phyloP scores from a whole-genome alignment of 495 filamentous ascomycete genomes.

The Aspergillus homomorphus region DNA sequence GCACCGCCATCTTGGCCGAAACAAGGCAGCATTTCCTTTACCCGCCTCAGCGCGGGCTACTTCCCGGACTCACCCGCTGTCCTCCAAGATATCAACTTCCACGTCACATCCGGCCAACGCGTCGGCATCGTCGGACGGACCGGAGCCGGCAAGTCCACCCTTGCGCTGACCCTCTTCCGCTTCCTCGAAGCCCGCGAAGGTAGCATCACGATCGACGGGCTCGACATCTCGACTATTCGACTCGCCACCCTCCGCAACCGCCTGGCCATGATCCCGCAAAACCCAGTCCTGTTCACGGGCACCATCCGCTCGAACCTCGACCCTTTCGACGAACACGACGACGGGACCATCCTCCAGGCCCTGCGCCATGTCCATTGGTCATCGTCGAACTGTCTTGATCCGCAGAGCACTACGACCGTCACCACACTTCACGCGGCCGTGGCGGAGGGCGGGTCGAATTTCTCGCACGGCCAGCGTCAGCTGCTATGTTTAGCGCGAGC shows the following conservation, averaged over 20 bases:
- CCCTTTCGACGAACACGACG: slow-evolving; percentile 57
- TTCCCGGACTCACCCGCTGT: slow-evolving; percentile 33
- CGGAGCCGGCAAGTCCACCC: slow-evolving; percentile 44
- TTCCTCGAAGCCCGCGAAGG: slow-evolving; percentile 44
- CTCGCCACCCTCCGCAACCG: slow-evolving; percentile 41
- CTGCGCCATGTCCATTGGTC: slow-evolving; percentile 61
- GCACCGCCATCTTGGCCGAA: neutral
- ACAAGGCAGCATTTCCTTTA: neutral
- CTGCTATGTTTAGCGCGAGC: slow-evolving; percentile 44
- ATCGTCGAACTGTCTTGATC: too few species aligned
- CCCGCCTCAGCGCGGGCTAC: neutral
- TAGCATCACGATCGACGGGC: slow-evolving; percentile 44
- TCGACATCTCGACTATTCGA: slow-evolving; percentile 47
- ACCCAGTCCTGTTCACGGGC: slow-evolving; percentile 49
- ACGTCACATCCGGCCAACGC: slow-evolving; percentile 33
- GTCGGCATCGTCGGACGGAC: slow-evolving; percentile 53
- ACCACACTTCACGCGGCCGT: neutral
- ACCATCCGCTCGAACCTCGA: slow-evolving; percentile 53
- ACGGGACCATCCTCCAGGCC: slow-evolving; percentile 60
- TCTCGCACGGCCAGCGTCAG: slow-evolving; percentile 74
- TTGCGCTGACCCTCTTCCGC: slow-evolving; percentile 46
- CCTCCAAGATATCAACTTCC: slow-evolving; percentile 31
- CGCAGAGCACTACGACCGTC: too few species aligned
- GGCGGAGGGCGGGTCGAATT: slow-evolving; percentile 61
- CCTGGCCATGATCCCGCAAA: slow-evolving; percentile 52